phyloP scores from a whole-genome alignment of 768 basidiomycete species.

The Suillus hirtellus region DNA sequence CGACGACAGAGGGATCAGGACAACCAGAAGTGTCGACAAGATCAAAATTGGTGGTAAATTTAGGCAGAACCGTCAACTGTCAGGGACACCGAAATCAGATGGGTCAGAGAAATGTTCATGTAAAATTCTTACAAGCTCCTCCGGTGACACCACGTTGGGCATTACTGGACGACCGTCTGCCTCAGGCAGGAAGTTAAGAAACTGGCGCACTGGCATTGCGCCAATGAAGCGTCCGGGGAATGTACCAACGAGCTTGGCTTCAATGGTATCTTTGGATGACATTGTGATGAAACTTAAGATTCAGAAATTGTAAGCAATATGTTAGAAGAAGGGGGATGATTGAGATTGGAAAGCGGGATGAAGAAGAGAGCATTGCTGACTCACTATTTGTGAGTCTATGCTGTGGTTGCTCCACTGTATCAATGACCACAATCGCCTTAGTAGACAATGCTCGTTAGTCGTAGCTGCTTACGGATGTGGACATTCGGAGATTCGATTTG shows the following conservation, averaged over 20 bases:
- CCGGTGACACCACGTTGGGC: not conserved
- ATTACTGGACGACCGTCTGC: not conserved
- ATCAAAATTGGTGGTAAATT: slow-evolving; percentile 3
- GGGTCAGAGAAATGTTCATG: not conserved
- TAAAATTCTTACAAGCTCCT: not conserved
- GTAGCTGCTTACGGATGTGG: not conserved
- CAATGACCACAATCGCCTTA: not conserved
- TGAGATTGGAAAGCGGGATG: not conserved
- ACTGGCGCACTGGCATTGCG: not conserved
- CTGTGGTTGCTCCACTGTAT: not conserved
- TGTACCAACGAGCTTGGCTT: not conserved
- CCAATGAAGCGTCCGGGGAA: not conserved
- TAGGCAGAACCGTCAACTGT: not conserved
- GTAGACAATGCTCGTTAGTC: not conserved
- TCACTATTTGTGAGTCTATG: not conserved
- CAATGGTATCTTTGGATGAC: not conserved
- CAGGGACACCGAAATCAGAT: not conserved
- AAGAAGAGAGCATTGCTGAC: not conserved
- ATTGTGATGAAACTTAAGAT: not conserved
- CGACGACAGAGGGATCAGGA: not conserved
- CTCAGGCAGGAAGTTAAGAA: not conserved
- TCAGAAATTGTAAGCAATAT: not conserved
- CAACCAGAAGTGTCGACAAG: not conserved
- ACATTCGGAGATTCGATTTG: not conserved
- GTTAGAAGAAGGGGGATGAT: not conserved